phyloP scores from a whole-genome alignment of 805 yeast genomes.

The Brettanomyces anomalus region DNA sequence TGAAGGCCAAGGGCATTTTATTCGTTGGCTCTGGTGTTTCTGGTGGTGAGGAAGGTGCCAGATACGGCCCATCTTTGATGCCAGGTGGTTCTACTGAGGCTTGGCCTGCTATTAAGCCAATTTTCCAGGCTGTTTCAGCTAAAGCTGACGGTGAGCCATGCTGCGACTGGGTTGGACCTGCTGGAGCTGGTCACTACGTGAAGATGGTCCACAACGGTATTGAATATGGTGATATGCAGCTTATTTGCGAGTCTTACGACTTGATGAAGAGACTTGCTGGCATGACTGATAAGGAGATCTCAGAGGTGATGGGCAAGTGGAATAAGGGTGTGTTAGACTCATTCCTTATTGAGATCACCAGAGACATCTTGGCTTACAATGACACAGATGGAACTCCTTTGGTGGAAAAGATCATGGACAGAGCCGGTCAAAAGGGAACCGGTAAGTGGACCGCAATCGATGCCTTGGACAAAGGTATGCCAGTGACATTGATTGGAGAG shows the following conservation, averaged over 20 bases:
- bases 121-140: conserved; percentile 94
- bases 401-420: conserved; percentile 92
- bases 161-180: conserved; percentile 99
- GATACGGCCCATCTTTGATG: conserved; percentile 98
- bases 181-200: conserved; percentile 98
- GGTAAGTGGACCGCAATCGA: conserved; percentile 99
- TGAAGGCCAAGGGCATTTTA: conserved; percentile 75
- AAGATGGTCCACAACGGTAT: conserved; percentile 99
- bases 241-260: conserved; percentile 97
- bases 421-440: conserved; percentile 99
- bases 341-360: conserved; percentile 92
- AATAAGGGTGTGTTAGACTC: conserved; percentile 97
- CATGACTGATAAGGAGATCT: conserved; percentile 83
- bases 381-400: conserved; percentile 88
- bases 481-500: conserved; percentile 96
- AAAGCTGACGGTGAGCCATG: conserved; percentile 98
- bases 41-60: conserved; percentile 99
- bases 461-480: conserved; percentile 96
- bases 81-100: conserved; percentile 99
- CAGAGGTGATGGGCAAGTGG: conserved; percentile 88
- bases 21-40: conserved; percentile 99
- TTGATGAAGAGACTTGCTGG: conserved; percentile 91
- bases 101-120: conserved; percentile 96
- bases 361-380: conserved; percentile 84
- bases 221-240: conserved; percentile 99